Conservation (phyloP, 2,329 filamentous ascomycete genomes). For the Catunica adiposa region DNA sequence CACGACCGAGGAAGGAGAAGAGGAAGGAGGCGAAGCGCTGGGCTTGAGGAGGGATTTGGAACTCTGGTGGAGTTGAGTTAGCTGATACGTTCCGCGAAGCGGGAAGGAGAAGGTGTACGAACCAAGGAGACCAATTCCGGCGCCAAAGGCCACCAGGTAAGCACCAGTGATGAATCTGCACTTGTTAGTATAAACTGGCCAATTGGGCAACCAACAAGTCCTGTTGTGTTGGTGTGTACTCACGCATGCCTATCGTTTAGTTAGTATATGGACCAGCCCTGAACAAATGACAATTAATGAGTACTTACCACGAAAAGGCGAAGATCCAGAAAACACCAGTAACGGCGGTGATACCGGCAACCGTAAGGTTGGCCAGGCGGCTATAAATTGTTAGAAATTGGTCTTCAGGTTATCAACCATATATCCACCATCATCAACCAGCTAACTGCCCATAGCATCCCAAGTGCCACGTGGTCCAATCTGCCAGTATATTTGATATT, state of each 20-base stretch:
- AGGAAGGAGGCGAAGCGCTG: slow-evolving; percentile 92
- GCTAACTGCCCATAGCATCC: no score
- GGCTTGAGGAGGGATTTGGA: slow-evolving; percentile 85
- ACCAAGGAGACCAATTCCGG: slow-evolving; percentile 54
- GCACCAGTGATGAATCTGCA: slow-evolving; percentile 45
- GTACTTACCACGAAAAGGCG: slow-evolving; percentile 39
- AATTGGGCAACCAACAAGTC: no score
- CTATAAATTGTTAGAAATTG: slow-evolving; percentile 29
- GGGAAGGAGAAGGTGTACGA: slow-evolving; percentile 16
- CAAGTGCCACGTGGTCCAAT: no score
- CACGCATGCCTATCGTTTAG: slow-evolving; percentile 8
- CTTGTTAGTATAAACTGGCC: background rate
- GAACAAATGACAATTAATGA: background rate
- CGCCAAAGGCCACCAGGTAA: slow-evolving; percentile 84
- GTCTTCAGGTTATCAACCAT: background rate
- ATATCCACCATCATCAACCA: no score
- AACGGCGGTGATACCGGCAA: slow-evolving; percentile 73
- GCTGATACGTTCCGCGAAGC: background rate
- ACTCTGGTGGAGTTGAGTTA: slow-evolving; percentile 37
- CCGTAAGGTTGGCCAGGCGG: slow-evolving; percentile 83
- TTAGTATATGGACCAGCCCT: background rate
- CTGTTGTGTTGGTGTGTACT: background rate
- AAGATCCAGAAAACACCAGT: slow-evolving; percentile 67
- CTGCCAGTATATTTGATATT: background rate
- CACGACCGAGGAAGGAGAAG: slow-evolving; percentile 92